A percentile compares a stretch with the other conserved stretches of the same genome.
Conservation (phyloP, 257 asterid genomes). For the Schizonepeta tenuifolia region DNA sequence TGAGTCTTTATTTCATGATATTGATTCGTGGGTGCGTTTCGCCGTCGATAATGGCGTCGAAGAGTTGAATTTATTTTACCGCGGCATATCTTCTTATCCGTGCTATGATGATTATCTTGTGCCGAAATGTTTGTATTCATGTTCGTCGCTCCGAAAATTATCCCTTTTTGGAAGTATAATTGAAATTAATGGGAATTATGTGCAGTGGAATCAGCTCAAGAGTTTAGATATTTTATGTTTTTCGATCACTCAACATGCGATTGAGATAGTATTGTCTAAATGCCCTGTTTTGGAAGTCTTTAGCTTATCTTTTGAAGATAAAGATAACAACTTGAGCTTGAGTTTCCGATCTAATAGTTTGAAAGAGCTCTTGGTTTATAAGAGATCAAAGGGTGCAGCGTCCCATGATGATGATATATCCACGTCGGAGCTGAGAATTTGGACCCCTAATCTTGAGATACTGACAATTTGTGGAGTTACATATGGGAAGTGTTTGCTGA, state of each 20-base stretch:
- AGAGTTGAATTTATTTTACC: background rate
- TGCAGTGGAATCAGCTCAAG: slow-evolving; percentile 1
- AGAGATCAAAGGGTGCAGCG: too few species aligned
- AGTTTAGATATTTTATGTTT: background rate
- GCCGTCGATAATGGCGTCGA: background rate
- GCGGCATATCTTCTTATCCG: too few species aligned
- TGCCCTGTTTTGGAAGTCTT: background rate
- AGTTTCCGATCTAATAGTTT: background rate
- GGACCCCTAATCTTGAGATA: background rate
- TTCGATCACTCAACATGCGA: background rate
- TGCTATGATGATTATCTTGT: background rate
- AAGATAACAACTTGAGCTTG: background rate
- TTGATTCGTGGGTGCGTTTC: background rate
- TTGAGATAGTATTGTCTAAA: background rate
- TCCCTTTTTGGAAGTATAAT: too few species aligned
- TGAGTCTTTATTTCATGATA: background rate
- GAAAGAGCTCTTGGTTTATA: background rate
- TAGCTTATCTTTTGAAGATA: background rate
- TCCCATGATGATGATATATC: too few species aligned
- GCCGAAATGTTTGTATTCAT: background rate
- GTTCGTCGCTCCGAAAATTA: background rate
- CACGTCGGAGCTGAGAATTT: background rate
- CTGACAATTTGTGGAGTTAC: background rate
- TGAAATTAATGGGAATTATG: too few species aligned
- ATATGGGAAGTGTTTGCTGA: background rate